Base-by-base conservation (phyloP, 2,329 filamentous ascomycete genomes). In the Leptosphaerulina australis region DNA sequence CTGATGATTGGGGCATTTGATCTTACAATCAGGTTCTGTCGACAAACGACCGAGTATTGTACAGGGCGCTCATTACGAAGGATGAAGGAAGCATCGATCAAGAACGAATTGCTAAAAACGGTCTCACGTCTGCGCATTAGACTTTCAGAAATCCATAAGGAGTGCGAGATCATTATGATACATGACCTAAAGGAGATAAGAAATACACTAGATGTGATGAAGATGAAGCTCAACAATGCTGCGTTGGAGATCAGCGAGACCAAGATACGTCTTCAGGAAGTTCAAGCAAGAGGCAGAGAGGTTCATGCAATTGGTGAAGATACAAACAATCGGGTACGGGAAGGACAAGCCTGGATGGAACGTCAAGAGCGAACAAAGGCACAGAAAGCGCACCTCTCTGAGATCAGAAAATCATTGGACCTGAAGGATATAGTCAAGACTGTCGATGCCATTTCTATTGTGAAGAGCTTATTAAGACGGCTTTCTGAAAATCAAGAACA, bases 11-110 rank as follows among this genome's bases (percentile, higher is more conserved):
- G 37, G 7, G 44, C 30, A 12, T 47, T 47, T 30, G 33, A 35
- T 4, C 15, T 39, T 6, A 30, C 34, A 15, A 26, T 47, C 3
- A 2, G 17, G 17, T 47, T 39, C 21, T 47, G 44, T 39, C 44
- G 44, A 5, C 34, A 34, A 17, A 39, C 44, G 10, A 37, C 30
- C 12, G 44, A 47, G 14, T 47, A 47, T 35, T 47, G 28, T 33
- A 29, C 26, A 8, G 26, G 21, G 14, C 8, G 25, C 20, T 37
- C 34, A 2, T 8, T 24, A 10, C 20, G 12, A 14, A 37, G 34
- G 9, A 10, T 37, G 6, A 37, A 37, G n/a, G 34, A 37, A 24
- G 34, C 34, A 7, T 24, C 34, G 34, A 25, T 15, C 20, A 17
- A 18, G 9, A 21, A 37, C 11, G 4, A 25, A 4, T 14, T 37